Percentiles rank a stretch among this genome's conserved stretches.
phyloP scores from a whole-genome alignment of 2,329 filamentous ascomycete genomes.

The Aspergillus calidoustus region DNA sequence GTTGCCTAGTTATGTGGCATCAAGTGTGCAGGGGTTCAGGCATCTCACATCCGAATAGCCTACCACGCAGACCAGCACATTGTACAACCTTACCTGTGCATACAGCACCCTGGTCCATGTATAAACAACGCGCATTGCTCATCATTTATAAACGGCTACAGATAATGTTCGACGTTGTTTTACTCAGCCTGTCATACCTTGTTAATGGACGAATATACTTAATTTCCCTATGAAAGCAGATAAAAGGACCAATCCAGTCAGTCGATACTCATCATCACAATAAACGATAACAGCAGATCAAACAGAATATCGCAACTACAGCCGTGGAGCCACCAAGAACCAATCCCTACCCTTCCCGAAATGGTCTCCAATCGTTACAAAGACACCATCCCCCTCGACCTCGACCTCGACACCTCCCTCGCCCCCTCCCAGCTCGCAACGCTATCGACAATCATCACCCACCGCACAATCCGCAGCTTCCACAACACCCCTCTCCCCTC shows the following conservation, averaged over 20 bases:
- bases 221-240: neutral
- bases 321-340: neutral
- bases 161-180: neutral
- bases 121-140: neutral
- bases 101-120: neutral
- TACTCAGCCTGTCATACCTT: neutral
- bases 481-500: neutral
- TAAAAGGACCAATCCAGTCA: neutral
- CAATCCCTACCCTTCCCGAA: neutral
- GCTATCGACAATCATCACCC: neutral
- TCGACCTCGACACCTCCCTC: neutral
- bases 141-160: neutral
- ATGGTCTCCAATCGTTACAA: neutral
- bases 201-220: neutral
- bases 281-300: too few relatives aligned
- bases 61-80: neutral
- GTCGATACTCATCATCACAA: neutral
- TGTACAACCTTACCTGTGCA: neutral
- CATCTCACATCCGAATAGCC: neutral
- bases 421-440: neutral
- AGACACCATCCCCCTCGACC: neutral
- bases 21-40: neutral
- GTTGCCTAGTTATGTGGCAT: slow-evolving; percentile 25
- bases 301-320: neutral
- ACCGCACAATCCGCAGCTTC: neutral